Evolutionary conservation across 1,284 basidiomycete species (phyloP).

Genomic region (Sanghuangporus weigelae): DNA sequence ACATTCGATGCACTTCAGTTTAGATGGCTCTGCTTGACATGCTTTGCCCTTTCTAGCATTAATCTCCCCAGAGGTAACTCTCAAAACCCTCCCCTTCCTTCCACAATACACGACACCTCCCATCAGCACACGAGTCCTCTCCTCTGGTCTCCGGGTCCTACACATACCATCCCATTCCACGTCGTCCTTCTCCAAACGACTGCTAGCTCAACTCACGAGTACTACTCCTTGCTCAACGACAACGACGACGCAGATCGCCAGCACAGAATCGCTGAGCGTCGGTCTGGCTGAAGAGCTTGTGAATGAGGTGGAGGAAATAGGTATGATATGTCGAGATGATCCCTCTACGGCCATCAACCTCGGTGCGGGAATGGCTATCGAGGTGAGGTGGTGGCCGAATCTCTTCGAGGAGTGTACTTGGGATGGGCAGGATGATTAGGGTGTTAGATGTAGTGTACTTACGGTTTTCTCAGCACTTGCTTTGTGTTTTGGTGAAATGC

Average conservation of each 20-base stretch:
- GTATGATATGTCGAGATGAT: slow-evolving; percentile 74
- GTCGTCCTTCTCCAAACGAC: slow-evolving; percentile 58
- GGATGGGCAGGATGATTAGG: slow-evolving; percentile 15
- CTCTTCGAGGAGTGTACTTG: slow-evolving; percentile 14
- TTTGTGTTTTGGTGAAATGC: too few species aligned
- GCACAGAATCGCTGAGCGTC: slow-evolving; percentile 63
- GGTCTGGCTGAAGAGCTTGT: slow-evolving; percentile 74
- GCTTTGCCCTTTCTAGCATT: slow-evolving; percentile 50
- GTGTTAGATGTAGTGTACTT: neutral
- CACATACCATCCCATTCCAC: slow-evolving; percentile 77
- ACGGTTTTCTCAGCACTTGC: neutral
- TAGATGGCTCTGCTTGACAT: slow-evolving; percentile 1
- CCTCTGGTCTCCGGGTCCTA: slow-evolving; percentile 72
- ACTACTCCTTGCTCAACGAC: slow-evolving; percentile 33
- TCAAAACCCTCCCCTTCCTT: slow-evolving; percentile 68
- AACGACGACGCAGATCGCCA: slow-evolving; percentile 61
- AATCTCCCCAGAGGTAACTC: slow-evolving; percentile 82
- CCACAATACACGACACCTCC: slow-evolving; percentile 62
- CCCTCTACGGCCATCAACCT: neutral
- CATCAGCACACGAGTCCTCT: slow-evolving; percentile 65
- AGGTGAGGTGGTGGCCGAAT: slow-evolving; percentile 17
- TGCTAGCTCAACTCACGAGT: slow-evolving; percentile 49
- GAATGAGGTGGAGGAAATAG: slow-evolving; percentile 58
- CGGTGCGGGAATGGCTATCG: slow-evolving; percentile 5
- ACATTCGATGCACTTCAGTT: neutral